Base-by-base conservation (phyloP, 192 early-diverging fungal species). In the Blastocladiella britannica region DNA sequence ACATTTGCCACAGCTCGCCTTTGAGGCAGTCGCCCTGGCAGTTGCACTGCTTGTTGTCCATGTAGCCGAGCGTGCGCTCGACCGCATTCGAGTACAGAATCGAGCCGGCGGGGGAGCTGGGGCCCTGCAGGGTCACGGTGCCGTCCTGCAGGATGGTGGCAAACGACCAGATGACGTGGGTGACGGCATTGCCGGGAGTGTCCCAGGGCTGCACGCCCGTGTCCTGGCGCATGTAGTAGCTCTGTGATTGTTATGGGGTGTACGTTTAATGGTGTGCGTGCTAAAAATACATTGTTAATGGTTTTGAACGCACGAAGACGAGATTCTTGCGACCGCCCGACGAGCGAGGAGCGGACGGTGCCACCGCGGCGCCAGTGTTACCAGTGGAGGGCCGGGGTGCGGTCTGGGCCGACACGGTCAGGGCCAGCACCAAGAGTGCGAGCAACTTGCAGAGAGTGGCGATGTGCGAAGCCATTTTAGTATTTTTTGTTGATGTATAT, bases 1-100 rank as follows among this genome's bases (percentile, higher is more conserved):
- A 57, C 26, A 57, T 26, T 28, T 57, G 56, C 18, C 29, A 57
- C 37, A 47, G 7, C 37, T 47, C 37, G 37, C 37, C 37, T 20
- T 47, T 47, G 2, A 47, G n/a, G 37, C 37, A 47, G 15, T 9
- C 12, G 15, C 37, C 37, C 37, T 9, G 12, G 37, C 37, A 47
- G 37, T 47, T 47, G 37, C 37, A 47, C n/a, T n/a, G n/a, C 7
- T 47, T 47, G 15, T 9, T 47, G 7, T 47, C 37, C 15, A 20
- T 20, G 37, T 47, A 20, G 9, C 37, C 37, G n/a, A 47, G n/a
- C 37, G 37, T 47, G 37, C 37, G 37, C 37, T 47, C 15, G 15
- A 20, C n/a, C 4, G 37, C 12, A 9, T 47, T 9, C 37, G 12
- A 20, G 37, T 20, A 20, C 12, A 20, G 12, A 9, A 47, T 2